phyloP scores from a whole-genome alignment of 345 rosid species.

The Arabidopsis suecica region DNA sequence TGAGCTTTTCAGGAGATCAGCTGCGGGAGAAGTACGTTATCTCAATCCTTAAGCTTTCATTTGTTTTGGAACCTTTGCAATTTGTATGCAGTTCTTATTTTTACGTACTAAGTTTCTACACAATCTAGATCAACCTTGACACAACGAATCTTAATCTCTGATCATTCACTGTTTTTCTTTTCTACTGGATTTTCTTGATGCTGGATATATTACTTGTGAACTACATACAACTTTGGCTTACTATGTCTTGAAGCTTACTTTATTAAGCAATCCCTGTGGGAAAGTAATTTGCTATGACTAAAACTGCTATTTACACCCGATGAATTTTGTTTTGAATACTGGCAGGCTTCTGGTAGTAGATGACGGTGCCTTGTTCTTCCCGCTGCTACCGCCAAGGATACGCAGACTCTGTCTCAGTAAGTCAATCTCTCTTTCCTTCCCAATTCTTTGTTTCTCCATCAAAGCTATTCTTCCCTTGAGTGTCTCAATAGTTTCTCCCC shows the following conservation, averaged over 20 bases:
- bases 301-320: slow-evolving; percentile 25
- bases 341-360: slow-evolving; percentile 37
- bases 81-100: slow-evolving; percentile 3
- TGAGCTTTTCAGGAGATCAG: slow-evolving; percentile 2
- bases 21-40: slow-evolving; percentile 14
- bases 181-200: not conserved
- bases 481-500: slow-evolving; percentile 56
- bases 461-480: slow-evolving; percentile 52
- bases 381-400: slow-evolving; percentile 52
- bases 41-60: slow-evolving; percentile 1
- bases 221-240: slow-evolving; percentile 12
- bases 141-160: not conserved
- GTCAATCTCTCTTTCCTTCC: slow-evolving; percentile 65
- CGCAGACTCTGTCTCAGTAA: slow-evolving; percentile 75
- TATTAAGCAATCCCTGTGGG: not conserved
- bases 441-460: slow-evolving; percentile 54
- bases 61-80: slow-evolving; percentile 5
- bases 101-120: slow-evolving; percentile 12
- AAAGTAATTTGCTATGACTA: slow-evolving; percentile 4
- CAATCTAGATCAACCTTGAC: not conserved
- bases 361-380: slow-evolving; percentile 33
- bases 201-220: slow-evolving; percentile 14
- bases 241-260: not conserved
- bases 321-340: slow-evolving; percentile 33
- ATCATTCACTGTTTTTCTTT: not conserved